Evolutionary conservation across 2,329 filamentous ascomycete species (phyloP), one percentile per base, ranked within the genome.

Genomic region (Colletotrichum sp.): DNA sequence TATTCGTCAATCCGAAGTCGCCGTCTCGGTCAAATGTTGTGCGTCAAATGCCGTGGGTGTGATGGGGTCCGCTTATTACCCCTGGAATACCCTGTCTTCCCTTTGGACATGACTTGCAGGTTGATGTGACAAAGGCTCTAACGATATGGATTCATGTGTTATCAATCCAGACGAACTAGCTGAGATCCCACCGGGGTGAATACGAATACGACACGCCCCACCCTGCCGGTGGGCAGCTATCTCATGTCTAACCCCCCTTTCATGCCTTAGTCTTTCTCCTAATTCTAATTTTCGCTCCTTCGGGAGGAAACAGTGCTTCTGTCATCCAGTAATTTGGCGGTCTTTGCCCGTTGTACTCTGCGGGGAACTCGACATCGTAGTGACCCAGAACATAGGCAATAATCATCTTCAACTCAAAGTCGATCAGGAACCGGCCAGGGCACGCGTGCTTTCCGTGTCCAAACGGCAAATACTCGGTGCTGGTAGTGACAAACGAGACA

Each of bases 361-460:
- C 48, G 2, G 76, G 76, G 32, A 78, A 75, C 48, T 77, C 74
- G 6, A 77, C 30, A 21, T 78, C 76, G 32, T 78, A 78, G 24
- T 78, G 71, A 7, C 65, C 63, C 30, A 78, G 3, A 5, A 78
- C 39, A 15, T 78, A 75, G 13, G 76, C 55, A 5, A 78, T 77
- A 18, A 83, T 81, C 82, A 83, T 83, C 78, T 83, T 83, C 63
- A 83, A 67, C 73, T 83, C 81, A 76, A 83, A 82, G 24, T 83
- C 82, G 9, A 82, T 72, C 1, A 83, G 66, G 15, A 83, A 83
- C 0, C 82, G 77, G 2, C 82, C 82, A 0, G 82, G 81, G 6
- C 83, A 85, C 0, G 83, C 82, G 65, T 84, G 82, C 16, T 81
- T 83, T 7, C 83, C 84, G 18, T 83, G 82, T 1, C 84, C 82